These are phyloP conservation scores for Penicillium dipodomyicola DNA, from an alignment of 495 filamentous ascomycete genomes.

Conservation along the genomic window DNA sequence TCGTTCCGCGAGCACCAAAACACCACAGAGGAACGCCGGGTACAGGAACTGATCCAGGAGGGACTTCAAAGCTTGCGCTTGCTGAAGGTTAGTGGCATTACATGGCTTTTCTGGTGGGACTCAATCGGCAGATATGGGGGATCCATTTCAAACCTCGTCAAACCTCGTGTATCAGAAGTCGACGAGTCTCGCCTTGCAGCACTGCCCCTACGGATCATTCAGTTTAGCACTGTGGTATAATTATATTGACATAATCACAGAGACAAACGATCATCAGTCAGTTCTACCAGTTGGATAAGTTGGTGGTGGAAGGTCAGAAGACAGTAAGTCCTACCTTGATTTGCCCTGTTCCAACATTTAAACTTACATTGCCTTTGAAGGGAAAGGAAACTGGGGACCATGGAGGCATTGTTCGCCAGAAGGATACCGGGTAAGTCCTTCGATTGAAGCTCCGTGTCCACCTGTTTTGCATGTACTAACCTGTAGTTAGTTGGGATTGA, in stretches of 20 bases:
- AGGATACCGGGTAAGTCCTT: slow-evolving; percentile 70
- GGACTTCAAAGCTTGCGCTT: slow-evolving; percentile 84
- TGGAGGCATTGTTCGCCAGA: slow-evolving; percentile 72
- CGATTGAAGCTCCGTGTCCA: not conserved
- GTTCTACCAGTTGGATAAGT: slow-evolving; percentile 86
- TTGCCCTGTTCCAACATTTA: not conserved
- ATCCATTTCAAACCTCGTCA: not conserved
- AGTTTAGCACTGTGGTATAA: not conserved
- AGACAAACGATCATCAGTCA: slow-evolving; percentile 93
- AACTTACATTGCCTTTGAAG: slow-evolving; percentile 35
- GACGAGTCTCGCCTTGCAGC: not conserved
- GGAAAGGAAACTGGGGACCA: slow-evolving; percentile 71
- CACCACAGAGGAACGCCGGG: slow-evolving; percentile 64
- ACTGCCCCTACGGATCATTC: not conserved
- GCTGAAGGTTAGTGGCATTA: slow-evolving; percentile 71
- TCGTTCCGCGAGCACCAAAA: slow-evolving; percentile 77
- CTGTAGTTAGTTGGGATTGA: slow-evolving; percentile 48
- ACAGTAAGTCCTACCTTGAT: slow-evolving; percentile 35
- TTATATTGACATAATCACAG: slow-evolving; percentile 47
- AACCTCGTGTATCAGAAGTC: not conserved
- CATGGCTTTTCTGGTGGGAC: not conserved
- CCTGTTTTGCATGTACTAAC: slow-evolving; percentile 9
- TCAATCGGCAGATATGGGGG: not conserved
- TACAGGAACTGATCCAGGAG: slow-evolving; percentile 86
- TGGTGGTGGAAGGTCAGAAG: slow-evolving; percentile 90